A percentile compares a stretch with the other conserved stretches of the same genome.
Evolutionary conservation across 306 rosid genomes (phyloP).

Genomic region (Fagus sylvatica): DNA sequence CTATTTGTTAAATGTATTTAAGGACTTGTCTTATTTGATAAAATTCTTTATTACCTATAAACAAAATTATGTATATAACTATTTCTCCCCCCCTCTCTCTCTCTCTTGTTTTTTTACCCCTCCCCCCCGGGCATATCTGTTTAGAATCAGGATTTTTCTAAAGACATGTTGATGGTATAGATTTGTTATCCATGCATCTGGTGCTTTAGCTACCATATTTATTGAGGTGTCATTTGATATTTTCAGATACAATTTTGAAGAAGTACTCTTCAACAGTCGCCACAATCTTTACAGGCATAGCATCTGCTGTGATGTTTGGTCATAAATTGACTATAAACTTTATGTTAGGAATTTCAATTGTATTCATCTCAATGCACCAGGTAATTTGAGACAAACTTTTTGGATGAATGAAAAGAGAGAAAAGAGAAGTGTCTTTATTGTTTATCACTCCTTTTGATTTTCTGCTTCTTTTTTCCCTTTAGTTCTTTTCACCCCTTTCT

Average conservation of each 20-base stretch:
- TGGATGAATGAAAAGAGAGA: constrained; percentile 11
- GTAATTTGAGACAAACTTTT: constrained; percentile 42
- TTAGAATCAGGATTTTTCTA: not conserved
- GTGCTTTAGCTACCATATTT: not conserved
- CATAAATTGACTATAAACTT: constrained; percentile 91
- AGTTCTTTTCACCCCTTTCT: constrained; percentile 91
- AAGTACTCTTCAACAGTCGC: constrained; percentile 99
- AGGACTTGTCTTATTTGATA: too few species aligned
- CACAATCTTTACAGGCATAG: constrained; percentile 97
- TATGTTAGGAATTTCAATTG: constrained; percentile 91
- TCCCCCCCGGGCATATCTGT: too few species aligned
- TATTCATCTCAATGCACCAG: constrained; percentile 99
- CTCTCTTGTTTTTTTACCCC: not conserved
- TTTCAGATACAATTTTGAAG: constrained; percentile 93
- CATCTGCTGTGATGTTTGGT: constrained; percentile 90
- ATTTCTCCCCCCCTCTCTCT: too few species aligned
- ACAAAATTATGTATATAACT: too few species aligned
- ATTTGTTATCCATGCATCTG: constrained; percentile 11
- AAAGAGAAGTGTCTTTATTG: not conserved
- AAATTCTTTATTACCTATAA: too few species aligned
- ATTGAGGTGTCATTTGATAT: constrained; percentile 23
- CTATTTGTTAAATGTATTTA: not conserved
- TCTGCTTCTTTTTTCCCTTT: constrained; percentile 23
- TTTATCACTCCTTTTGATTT: constrained; percentile 7
- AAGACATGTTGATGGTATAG: not conserved